Percentiles rank a stretch among this genome's conserved stretches.
phyloP scores from a whole-genome alignment of 768 basidiomycete genomes.

The Leccinum uliginosum region DNA sequence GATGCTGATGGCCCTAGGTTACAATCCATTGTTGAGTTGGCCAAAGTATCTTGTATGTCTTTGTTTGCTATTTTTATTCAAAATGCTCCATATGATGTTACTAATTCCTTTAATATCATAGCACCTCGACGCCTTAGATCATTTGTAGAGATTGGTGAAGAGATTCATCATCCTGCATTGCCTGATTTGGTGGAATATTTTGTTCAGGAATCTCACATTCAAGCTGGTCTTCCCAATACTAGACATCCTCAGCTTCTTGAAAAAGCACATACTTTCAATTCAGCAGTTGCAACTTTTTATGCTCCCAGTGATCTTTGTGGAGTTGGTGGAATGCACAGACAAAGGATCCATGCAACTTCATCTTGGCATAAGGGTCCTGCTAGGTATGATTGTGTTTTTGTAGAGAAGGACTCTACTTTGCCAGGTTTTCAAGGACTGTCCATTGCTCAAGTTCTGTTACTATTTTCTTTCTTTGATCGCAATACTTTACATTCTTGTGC shows the following conservation, averaged over 20 bases:
- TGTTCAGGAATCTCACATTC: no score
- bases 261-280: background rate
- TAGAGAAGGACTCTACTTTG: background rate
- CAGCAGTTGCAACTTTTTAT: background rate
- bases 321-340: background rate
- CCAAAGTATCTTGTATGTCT: background rate
- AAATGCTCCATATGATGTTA: no score
- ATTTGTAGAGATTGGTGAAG: no score
- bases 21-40: background rate
- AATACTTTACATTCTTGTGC: background rate
- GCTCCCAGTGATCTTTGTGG: background rate
- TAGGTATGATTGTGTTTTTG: background rate
- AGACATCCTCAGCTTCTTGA: no score
- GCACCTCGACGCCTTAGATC: no score
- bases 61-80: no score
- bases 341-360: background rate
- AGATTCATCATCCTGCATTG: no score
- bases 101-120: no score
- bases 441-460: background rate
- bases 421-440: background rate
- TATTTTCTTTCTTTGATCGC: background rate
- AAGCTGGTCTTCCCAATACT: no score
- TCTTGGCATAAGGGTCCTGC: background rate
- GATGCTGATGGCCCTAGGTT: no score
- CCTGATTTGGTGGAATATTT: no score